Conservation (phyloP, 2,329 filamentous ascomycete genomes). For the Beauveria scarabaeidicola region DNA sequence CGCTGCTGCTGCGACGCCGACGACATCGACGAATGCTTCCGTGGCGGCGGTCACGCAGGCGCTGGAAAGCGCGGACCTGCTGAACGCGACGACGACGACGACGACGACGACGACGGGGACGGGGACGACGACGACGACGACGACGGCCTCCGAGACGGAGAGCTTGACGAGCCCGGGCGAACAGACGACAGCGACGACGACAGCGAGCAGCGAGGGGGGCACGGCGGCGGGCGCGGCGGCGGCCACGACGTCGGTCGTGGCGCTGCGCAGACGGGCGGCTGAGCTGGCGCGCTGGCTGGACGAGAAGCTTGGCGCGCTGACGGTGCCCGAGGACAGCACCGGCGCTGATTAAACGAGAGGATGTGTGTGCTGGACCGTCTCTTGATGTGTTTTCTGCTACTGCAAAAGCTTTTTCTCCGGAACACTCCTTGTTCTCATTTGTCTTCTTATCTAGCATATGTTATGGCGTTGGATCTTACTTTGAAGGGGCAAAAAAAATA, state of each 20-base stretch:
- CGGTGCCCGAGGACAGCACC: slow-evolving; percentile 44
- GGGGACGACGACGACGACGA: background rate
- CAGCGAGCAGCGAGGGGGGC: background rate
- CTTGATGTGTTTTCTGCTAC: background rate
- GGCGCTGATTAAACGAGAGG: slow-evolving; percentile 22
- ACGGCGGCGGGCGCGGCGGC: slow-evolving; percentile 25
- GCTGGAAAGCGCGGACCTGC: slow-evolving; percentile 25
- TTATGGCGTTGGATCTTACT: background rate
- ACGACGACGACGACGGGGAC: background rate
- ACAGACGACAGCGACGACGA: slow-evolving; percentile 34
- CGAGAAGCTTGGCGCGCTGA: slow-evolving; percentile 46
- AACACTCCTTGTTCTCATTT: background rate
- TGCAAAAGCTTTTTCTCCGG: background rate
- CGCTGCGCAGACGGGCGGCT: slow-evolving; percentile 47
- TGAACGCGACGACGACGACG: background rate
- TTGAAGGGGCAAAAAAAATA: background rate
- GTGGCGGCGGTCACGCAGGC: slow-evolving; percentile 16
- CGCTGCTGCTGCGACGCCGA: background rate
- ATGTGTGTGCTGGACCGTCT: too few relatives aligned
- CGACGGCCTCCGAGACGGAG: slow-evolving; percentile 22
- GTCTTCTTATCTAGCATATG: background rate
- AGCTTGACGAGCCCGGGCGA: slow-evolving; percentile 39
- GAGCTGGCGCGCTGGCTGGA: slow-evolving; percentile 53
- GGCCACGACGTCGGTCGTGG: slow-evolving; percentile 38
- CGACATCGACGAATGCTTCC: slow-evolving; percentile 10